phyloP scores from a whole-genome alignment of 1,284 basidiomycete genomes.

The Leccinum huronense region DNA sequence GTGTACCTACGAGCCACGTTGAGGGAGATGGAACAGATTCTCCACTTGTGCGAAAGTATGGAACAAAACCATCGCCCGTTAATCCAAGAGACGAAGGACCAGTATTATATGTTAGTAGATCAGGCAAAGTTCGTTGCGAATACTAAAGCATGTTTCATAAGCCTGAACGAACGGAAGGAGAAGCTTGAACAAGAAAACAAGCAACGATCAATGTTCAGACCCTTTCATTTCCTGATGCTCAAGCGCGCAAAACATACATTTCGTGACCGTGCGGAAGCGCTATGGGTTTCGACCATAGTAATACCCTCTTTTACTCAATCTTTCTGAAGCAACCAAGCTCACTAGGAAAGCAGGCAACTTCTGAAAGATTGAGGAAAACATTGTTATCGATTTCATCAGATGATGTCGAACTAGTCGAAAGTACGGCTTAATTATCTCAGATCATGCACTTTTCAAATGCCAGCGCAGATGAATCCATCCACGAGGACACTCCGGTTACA shows the following conservation, averaged over 20 bases:
- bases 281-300: conserved; percentile 14
- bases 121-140: fast-evolving
- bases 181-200: conserved; percentile 9
- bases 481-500: not conserved
- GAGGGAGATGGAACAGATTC: conserved; percentile 13
- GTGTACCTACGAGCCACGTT: conserved; percentile 15
- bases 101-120: not conserved
- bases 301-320: not conserved
- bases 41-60: not conserved
- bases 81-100: conserved; percentile 8
- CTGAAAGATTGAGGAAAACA: conserved; percentile 11
- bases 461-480: conserved; percentile 4
- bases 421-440: too few relatives aligned
- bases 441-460: not conserved
- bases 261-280: not conserved
- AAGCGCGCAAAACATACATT: conserved; percentile 9
- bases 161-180: conserved; percentile 3
- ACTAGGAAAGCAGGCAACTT: conserved; percentile 13
- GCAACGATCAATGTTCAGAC: conserved; percentile 4
- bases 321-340: not conserved
- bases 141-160: conserved; percentile 3
- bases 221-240: not conserved
- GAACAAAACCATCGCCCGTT: not conserved
- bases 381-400: conserved; percentile 8
- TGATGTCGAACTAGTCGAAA: conserved; percentile 5